Evolutionary conservation across 2,329 filamentous ascomycete genomes (phyloP).

Genomic region (Coniochaeta sp.): DNA sequence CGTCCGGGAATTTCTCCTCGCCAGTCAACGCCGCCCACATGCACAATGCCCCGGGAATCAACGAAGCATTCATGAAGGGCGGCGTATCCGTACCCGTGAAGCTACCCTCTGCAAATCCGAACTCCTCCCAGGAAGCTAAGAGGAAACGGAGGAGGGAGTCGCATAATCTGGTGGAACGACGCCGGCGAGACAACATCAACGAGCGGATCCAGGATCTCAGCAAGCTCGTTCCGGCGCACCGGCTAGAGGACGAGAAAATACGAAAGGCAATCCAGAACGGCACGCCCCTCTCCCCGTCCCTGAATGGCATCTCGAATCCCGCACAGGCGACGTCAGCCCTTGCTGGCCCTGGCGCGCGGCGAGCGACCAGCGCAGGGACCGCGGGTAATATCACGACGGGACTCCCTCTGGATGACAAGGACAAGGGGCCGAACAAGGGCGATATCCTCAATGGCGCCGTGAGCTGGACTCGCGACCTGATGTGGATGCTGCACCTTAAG

Average conservation of each 20-base stretch:
- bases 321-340: conserved; percentile 77
- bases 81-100: conserved; percentile 87
- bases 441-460: conserved; percentile 97
- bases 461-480: conserved; percentile 93
- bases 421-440: conserved; percentile 97
- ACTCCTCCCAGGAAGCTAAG: conserved; percentile 89
- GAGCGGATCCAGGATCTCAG: conserved; percentile 96
- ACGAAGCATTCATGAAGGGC: conserved; percentile 66
- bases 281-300: conserved; percentile 77
- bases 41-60: conserved; percentile 72
- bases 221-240: conserved; percentile 83
- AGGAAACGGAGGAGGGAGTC: conserved; percentile 84
- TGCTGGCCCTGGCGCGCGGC: conserved; percentile 74
- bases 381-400: conserved; percentile 85
- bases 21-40: conserved; percentile 58
- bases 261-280: conserved; percentile 92
- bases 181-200: conserved; percentile 95
- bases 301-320: conserved; percentile 63
- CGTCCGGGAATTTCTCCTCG: conserved; percentile 83
- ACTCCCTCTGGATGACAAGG: conserved; percentile 90
- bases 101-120: conserved; percentile 44
- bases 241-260: conserved; percentile 94
- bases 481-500: conserved; percentile 93
- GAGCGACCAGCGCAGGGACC: conserved; percentile 57
- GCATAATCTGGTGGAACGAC: conserved; percentile 92